A percentile compares a stretch with the other conserved stretches of the same genome.
Evolutionary conservation across 148 eudicot genomes (phyloP).

Genomic region (Fagopyrum homotropicum): DNA sequence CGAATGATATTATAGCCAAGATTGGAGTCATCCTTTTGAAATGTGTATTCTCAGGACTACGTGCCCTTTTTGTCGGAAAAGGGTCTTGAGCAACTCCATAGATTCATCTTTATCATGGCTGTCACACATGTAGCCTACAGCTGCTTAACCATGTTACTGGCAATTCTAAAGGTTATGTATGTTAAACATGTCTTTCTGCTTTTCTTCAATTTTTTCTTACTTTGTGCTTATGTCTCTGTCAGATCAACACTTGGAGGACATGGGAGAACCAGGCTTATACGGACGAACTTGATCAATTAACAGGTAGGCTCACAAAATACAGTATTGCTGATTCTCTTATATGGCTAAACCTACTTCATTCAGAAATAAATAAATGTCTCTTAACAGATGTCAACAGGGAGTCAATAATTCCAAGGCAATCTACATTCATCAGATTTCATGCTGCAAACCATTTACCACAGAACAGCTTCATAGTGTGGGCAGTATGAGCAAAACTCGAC

Average conservation of each 20-base stretch:
- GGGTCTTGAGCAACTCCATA: constrained; percentile 97
- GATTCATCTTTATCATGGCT: constrained; percentile 99
- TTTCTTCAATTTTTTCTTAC: no score
- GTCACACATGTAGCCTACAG: constrained; percentile 95
- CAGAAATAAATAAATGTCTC: neutral
- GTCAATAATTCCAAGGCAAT: constrained; percentile 67
- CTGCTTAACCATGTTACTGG: constrained; percentile 97
- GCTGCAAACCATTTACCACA: constrained; percentile 49
- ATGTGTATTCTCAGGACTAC: constrained; percentile 38
- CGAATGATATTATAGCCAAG: no score
- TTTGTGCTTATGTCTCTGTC: constrained; percentile 14
- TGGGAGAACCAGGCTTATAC: constrained; percentile 91
- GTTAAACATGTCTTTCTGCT: neutral
- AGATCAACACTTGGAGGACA: constrained; percentile 83
- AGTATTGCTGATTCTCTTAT: neutral
- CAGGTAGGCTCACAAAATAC: constrained; percentile 28
- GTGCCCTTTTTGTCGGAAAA: constrained; percentile 93
- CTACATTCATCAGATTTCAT: constrained; percentile 59
- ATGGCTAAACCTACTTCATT: neutral
- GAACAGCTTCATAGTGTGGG: constrained; percentile 60
- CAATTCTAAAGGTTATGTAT: constrained; percentile 69
- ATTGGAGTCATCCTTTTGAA: neutral
- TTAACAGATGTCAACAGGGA: constrained; percentile 66
- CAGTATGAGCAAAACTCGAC: constrained; percentile 43
- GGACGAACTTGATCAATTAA: constrained; percentile 51